Base-by-base conservation (phyloP, 1,139 yeast species). In the Candida sojae region DNA sequence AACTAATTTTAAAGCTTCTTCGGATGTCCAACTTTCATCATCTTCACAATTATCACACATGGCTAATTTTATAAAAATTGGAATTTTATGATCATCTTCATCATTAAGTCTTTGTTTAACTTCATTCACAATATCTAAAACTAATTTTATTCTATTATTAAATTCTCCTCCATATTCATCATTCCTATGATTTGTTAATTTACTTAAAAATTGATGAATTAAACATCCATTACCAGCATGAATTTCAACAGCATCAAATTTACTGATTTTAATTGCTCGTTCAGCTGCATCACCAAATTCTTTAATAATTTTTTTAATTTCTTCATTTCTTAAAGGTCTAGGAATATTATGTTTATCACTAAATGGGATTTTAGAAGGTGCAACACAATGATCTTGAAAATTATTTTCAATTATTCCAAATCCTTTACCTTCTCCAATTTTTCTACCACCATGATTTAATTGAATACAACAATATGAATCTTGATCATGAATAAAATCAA, bases 131-230 rank as follows among this genome's bases (percentile, higher is more conserved):
- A 84, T 71, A 57, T 84, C 86, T 39, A 84, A 63, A n/a, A 75
- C 56, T 55, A 85, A 75, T 49, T 86, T 70, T 30, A 83, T 74
- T 53, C 89, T 73, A 68, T 84, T 84, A 59, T 83, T 88, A 53
- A 84, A 71, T 48, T 75, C 64, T 0, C 83, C 84, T 39, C 84
- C 84, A 53, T 79, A 80, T 49, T 75, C 60, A 55, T 79, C 84
- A 10, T 73, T 70, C 59, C 84, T 66, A 37, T 66, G 53, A 57
- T 79, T 79, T 4, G 74, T 60, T 12, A 60, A 47, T 1, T 59
- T 53, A 11, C 74, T 62, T 41, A 71, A 51, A 57, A 79, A 78
- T 49, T 67, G 67, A 52, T 69, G 66, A 30, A 76, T 49, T 40
- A 79, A 58, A 52, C 74, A 77, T 8, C 83, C 83, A 60, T 78